Percentiles rank a stretch among this genome's conserved stretches.
Evolutionary conservation across 805 yeast genomes (phyloP).

Genomic region (Starmerella bombicola): DNA sequence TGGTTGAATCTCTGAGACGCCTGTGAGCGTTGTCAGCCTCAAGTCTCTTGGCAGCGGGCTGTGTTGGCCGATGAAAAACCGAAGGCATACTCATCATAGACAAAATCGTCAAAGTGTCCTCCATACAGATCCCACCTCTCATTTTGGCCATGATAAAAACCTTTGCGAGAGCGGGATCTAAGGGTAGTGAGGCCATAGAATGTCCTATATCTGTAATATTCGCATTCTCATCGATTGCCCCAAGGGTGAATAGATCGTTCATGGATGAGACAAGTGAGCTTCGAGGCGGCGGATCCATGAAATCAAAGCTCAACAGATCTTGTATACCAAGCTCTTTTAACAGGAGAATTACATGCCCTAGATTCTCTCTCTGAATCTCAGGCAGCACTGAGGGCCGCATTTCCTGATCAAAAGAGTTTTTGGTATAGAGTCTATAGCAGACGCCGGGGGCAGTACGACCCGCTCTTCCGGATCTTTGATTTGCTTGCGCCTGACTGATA

Average conservation of each 20-base stretch:
- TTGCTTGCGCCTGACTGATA: slow-evolving; percentile 89
- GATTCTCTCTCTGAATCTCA: slow-evolving; percentile 76
- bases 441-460: slow-evolving; percentile 97
- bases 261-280: slow-evolving; percentile 61
- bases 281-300: slow-evolving; percentile 79
- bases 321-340: slow-evolving; percentile 74
- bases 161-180: slow-evolving; percentile 81
- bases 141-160: slow-evolving; percentile 46
- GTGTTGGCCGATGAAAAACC: slow-evolving; percentile 58
- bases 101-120: slow-evolving; percentile 59
- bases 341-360: slow-evolving; percentile 62
- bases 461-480: slow-evolving; percentile 95
- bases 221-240: slow-evolving; percentile 78
- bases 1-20: slow-evolving; percentile 61
- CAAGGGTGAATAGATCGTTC: slow-evolving; percentile 71
- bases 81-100: slow-evolving; percentile 76
- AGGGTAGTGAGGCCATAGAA: slow-evolving; percentile 82
- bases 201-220: slow-evolving; percentile 64
- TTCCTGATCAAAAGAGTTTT: slow-evolving; percentile 66
- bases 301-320: slow-evolving; percentile 71
- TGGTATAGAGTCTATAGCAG: slow-evolving; percentile 80
- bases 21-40: slow-evolving; percentile 54
- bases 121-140: slow-evolving; percentile 36
- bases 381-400: slow-evolving; percentile 73
- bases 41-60: slow-evolving; percentile 35